Base-by-base conservation (phyloP, 78 protist species). In the Dictyostelium firmibasis region DNA sequence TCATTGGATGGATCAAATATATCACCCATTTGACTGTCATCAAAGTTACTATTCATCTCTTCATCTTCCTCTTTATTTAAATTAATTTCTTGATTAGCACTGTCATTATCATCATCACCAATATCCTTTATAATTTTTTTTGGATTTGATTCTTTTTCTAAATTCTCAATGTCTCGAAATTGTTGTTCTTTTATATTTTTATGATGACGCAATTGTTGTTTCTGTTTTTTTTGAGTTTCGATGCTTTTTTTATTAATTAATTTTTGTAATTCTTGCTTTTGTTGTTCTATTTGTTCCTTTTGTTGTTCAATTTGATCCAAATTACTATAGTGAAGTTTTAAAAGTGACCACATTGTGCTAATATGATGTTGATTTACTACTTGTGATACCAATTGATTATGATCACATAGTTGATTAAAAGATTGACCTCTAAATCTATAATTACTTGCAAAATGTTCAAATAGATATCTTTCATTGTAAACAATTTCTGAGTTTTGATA, bases 381-480 rank as follows among this genome's bases (percentile, higher is more conserved):
- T 27, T 69, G 43, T 23, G 87, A 72, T 33, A 89, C 87, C 4
- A 11, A 9, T 89, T 89, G 83, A 81, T 89, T 89, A 53, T 89
- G 94, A 41, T 64, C 25, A 70, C 94, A 89, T 20, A 89, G 6
- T 7, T 89, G 57, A 9, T 81, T 47, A 35, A 81, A 89, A 9
- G 86, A 60, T 3, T 64, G 3, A 10, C 53, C 94, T 27, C 35
- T 25, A 50, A 89, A 89, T 69, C 31, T 78, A 69, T 89, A 89
- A 23, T 89, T 81, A 7, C 50, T 89, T 14, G 94, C 94, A 69
- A 69, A 89, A 35, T 81, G 82, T 35, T 89, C 94, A 69, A 89
- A 89, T 13, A 89, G 11, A 47, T 69, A 57, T 5, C 27, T 35
- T 36, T 83, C 69, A 25, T 78, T 81, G 6, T 35, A 18, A 1